Base-by-base conservation (phyloP, 306 rosid genomes). In the Lupinus albus region DNA sequence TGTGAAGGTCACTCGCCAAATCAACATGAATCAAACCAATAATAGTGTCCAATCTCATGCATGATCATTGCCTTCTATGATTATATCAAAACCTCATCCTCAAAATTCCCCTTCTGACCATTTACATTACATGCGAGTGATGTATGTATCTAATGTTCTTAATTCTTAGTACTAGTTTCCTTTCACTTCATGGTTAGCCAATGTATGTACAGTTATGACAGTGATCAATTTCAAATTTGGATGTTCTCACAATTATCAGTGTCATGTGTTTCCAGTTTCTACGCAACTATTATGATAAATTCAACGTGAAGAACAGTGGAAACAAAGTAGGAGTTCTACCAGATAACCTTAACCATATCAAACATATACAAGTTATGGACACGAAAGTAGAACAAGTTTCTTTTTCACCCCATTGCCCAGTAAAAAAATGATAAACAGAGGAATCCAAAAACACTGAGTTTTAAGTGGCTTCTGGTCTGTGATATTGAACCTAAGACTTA, bases 1-100 rank as follows among this genome's bases (percentile, higher is more conserved):
- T 61, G 88, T 84, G 3, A 67, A 66, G 61, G 86, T 60, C 61
- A 75, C 79, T 15, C 89, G 90, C 16, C 80, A 80, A 65, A 79
- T 74, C 44, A 82, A 93, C 35, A 75, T 73, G 79, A 86, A 50
- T 59, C 74, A 74, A 76, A 67, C 87, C 50, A 54, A 58, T 33
- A 64, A 65, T 33, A 57, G 73, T 51, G 85, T 65, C 57, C 82
- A 86, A 42, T 84, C 86, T 46, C 70, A 78, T 30, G 81, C 67
- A 62, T 89, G 85, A 87, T 59, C 17, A 39, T 16, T 46, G 28
- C 25, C 58, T 47, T 42, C 47, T 49, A 35, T 15, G 15, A 18
- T 33, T 18, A 41, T 38, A 17, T 9, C 39, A 7, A 42, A 35
- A 47, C 7, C 46, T 39, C 46, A 47, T 63, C 42, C 33, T 13